Evolutionary conservation across 352 stramenopile genomes (phyloP).

Genomic region (Globisporangium acanthophoron): DNA sequence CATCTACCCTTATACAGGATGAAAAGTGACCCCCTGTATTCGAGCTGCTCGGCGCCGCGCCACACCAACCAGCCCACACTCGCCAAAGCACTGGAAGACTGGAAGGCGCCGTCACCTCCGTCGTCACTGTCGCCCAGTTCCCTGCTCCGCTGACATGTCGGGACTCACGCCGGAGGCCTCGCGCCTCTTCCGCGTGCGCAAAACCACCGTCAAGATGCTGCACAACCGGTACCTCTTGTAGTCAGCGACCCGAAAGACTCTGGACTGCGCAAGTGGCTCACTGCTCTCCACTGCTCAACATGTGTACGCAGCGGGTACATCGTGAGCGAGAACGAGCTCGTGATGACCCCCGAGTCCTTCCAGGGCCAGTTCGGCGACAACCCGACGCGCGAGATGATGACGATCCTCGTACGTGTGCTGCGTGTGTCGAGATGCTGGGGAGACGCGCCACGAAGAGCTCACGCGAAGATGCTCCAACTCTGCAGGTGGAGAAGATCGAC

Average conservation of each 20-base stretch:
- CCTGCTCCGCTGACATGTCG: constrained; percentile 33
- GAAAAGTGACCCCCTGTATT: too few relatives aligned
- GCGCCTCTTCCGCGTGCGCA: constrained; percentile 91
- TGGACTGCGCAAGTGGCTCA: neutral
- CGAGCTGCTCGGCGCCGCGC: too few relatives aligned
- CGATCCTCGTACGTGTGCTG: constrained; percentile 83
- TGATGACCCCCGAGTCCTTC: constrained; percentile 95
- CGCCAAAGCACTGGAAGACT: neutral
- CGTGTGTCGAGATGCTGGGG: neutral
- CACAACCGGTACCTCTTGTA: constrained; percentile 62
- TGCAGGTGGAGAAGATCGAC: constrained; percentile 78
- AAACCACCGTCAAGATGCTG: constrained; percentile 95
- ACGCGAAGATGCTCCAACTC: neutral
- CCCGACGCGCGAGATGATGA: constrained; percentile 94
- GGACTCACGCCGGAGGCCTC: constrained; percentile 78
- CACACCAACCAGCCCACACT: too few relatives aligned
- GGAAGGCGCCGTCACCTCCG: too few relatives aligned
- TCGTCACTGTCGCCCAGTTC: too few relatives aligned
- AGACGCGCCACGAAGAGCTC: neutral
- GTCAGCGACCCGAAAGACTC: too few relatives aligned
- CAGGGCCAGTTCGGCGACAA: constrained; percentile 87
- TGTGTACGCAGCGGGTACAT: constrained; percentile 93
- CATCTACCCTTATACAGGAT: too few relatives aligned
- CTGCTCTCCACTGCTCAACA: constrained; percentile 12
- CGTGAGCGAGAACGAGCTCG: constrained; percentile 94